Percentiles rank a stretch among this genome's conserved stretches.
These are phyloP conservation scores for Sugiyamaella marilandica DNA, from an alignment of 805 yeast genomes.

Conservation along the genomic window DNA sequence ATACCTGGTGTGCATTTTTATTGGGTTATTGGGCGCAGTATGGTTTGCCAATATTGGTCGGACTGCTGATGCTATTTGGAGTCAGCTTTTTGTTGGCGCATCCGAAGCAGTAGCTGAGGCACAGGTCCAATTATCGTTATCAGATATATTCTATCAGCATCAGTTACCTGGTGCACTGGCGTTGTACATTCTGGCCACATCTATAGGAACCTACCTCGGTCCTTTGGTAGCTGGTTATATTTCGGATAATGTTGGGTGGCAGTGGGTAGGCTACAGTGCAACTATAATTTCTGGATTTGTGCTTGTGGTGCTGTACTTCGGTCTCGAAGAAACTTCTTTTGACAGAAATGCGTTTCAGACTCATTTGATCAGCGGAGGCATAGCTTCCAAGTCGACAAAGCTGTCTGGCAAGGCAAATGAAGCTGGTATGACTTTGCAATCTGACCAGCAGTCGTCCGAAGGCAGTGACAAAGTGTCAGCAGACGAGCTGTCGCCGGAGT, in stretches of 20 bases:
- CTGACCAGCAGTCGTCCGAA: background rate
- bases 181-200: slow-evolving; percentile 66
- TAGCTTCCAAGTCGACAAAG: slow-evolving; percentile 24
- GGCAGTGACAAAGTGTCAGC: background rate
- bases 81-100: slow-evolving; percentile 75
- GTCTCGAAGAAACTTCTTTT: slow-evolving; percentile 65
- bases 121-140: slow-evolving; percentile 56
- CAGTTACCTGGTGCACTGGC: slow-evolving; percentile 72
- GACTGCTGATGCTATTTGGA: slow-evolving; percentile 65
- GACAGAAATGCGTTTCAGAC: slow-evolving; percentile 29
- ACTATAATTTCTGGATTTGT: slow-evolving; percentile 60
- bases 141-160: slow-evolving; percentile 74
- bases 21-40: slow-evolving; percentile 60
- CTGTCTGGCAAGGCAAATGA: background rate
- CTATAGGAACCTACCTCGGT: slow-evolving; percentile 74
- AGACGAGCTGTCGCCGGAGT: background rate
- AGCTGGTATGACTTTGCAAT: background rate
- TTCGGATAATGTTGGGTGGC: slow-evolving; percentile 52
- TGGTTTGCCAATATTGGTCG: slow-evolving; percentile 61
- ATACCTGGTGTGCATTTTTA: slow-evolving; percentile 53
- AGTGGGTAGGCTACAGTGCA: slow-evolving; percentile 74
- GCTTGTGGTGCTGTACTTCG: slow-evolving; percentile 49
- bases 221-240: slow-evolving; percentile 74
- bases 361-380: slow-evolving; percentile 15
- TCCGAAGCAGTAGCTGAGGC: slow-evolving; percentile 81